Evolutionary conservation across 768 basidiomycete genomes (phyloP).

Genomic region (Termitomyces eurrhizus): DNA sequence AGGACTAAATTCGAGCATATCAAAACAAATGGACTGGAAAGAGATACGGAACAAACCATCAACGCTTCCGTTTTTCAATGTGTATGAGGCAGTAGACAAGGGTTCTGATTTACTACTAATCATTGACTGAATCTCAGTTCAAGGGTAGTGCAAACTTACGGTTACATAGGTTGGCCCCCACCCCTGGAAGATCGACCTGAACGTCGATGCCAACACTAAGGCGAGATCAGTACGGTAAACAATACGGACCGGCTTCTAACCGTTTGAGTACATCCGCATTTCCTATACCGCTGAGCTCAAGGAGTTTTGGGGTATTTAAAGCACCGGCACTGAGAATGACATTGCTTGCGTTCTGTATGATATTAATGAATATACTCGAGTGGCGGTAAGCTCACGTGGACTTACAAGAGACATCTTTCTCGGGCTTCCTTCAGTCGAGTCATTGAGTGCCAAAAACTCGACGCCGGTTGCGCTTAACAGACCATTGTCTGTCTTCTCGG

Average conservation of each 20-base stretch:
- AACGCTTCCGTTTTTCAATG: slow-evolving; percentile 11
- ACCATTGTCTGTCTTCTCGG: neutral
- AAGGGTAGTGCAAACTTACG: neutral
- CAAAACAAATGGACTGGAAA: neutral
- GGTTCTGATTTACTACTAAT: slow-evolving; percentile 2
- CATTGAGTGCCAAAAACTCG: slow-evolving; percentile 8
- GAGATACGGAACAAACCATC: slow-evolving; percentile 4
- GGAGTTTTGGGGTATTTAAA: slow-evolving; percentile 14
- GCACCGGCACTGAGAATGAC: slow-evolving; percentile 13
- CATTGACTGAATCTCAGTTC: neutral
- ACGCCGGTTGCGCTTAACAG: slow-evolving; percentile 7
- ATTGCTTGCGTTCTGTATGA: neutral
- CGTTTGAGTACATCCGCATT: slow-evolving; percentile 6
- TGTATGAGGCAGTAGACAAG: slow-evolving; percentile 9
- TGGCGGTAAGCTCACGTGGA: neutral
- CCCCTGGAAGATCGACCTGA: slow-evolving; percentile 10
- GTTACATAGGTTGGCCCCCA: slow-evolving; percentile 13
- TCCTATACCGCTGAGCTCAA: slow-evolving; percentile 13
- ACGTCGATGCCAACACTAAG: slow-evolving; percentile 5
- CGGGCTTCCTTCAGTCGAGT: neutral
- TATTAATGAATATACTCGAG: neutral
- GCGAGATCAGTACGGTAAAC: neutral
- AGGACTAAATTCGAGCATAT: neutral
- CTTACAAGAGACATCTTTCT: slow-evolving; percentile 1
- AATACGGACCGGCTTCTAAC: neutral